These are phyloP conservation scores for Knoxia roxburghii DNA, from an alignment of 257 asterid genomes.

Conservation along the genomic window DNA sequence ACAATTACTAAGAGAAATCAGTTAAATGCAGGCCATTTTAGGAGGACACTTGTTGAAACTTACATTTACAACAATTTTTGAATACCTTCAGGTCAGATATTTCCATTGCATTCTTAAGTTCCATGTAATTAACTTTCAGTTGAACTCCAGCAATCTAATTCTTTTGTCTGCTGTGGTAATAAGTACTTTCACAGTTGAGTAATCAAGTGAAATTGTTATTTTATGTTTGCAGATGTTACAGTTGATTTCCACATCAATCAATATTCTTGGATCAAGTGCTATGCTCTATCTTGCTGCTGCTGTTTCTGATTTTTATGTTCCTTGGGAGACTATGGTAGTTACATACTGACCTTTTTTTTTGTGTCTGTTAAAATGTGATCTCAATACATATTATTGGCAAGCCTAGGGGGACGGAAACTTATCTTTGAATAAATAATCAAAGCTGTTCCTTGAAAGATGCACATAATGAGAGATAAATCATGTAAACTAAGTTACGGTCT, in stretches of 20 bases:
- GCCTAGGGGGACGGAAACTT: background rate
- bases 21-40: conserved; percentile 51
- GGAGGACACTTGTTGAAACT: conserved; percentile 70
- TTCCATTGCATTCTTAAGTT: background rate
- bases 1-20: conserved; percentile 5
- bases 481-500: background rate
- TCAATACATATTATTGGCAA: background rate
- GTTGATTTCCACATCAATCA: conserved; percentile 56
- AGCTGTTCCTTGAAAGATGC: background rate
- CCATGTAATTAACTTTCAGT: background rate
- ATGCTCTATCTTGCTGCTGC: conserved; percentile 94
- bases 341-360: background rate
- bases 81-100: conserved; percentile 72
- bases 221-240: conserved; percentile 53
- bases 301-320: conserved; percentile 95
- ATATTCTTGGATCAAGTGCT: conserved; percentile 57
- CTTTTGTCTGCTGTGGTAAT: background rate
- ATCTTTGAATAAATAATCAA: background rate
- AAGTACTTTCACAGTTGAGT: background rate
- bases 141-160: background rate
- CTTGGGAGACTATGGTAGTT: conserved; percentile 94
- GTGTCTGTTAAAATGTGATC: background rate
- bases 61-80: conserved; percentile 86
- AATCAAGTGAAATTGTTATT: conserved; percentile 7
- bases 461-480: background rate